Conservation (phyloP, 768 basidiomycete species). For the Gloeostereum incarnatum region DNA sequence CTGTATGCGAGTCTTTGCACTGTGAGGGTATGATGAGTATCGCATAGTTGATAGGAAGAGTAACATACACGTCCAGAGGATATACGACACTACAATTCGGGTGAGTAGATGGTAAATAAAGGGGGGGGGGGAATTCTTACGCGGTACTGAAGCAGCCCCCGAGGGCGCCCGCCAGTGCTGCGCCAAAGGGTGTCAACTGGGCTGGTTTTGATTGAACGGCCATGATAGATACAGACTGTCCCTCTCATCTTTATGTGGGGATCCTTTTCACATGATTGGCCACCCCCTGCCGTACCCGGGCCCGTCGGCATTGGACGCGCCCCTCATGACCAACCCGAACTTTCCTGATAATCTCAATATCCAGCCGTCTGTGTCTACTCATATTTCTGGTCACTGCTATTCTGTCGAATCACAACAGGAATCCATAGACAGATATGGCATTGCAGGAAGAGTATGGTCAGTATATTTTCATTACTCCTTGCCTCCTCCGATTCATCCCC, state of each 20-base stretch:
- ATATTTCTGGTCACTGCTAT: slow-evolving; percentile 6
- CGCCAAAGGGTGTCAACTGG: slow-evolving; percentile 76
- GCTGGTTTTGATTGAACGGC: slow-evolving; percentile 47
- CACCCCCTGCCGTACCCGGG: too few relatives aligned
- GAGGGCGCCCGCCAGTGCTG: slow-evolving; percentile 87
- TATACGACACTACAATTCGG: slow-evolving; percentile 92
- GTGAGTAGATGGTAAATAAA: too few relatives aligned
- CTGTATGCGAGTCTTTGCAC: slow-evolving; percentile 93
- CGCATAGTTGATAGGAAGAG: not conserved
- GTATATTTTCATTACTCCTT: slow-evolving; percentile 10
- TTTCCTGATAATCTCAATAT: slow-evolving; percentile 29
- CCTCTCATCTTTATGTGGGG: too few relatives aligned
- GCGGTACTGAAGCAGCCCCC: slow-evolving; percentile 92
- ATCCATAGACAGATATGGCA: slow-evolving; percentile 67
- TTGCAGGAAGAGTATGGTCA: slow-evolving; percentile 83
- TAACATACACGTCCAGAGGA: slow-evolving; percentile 83
- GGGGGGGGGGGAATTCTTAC: slow-evolving; percentile 37
- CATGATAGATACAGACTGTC: too few relatives aligned
- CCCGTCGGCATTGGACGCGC: too few relatives aligned
- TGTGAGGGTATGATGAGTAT: slow-evolving; percentile 18
- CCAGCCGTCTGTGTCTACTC: slow-evolving; percentile 21
- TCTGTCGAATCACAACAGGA: slow-evolving; percentile 28
- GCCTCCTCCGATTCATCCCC: slow-evolving; percentile 11
- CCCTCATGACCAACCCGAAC: slow-evolving; percentile 22
- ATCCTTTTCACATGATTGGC: too few relatives aligned